Conservation (phyloP, 495 filamentous ascomycete genomes). For the Aspergillus ellipticus region DNA sequence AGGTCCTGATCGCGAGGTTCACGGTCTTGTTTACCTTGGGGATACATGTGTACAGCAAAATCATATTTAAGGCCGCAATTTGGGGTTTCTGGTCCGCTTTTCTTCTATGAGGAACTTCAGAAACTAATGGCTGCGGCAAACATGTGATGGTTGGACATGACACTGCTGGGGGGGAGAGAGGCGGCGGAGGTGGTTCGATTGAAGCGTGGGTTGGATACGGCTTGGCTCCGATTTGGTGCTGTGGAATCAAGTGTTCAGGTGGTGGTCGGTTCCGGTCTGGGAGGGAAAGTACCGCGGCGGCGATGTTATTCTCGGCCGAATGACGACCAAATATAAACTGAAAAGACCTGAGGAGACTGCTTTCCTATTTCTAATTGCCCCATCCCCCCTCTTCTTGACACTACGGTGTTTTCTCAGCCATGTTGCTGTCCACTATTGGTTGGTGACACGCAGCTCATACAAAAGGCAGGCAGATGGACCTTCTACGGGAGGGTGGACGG, state of each 20-base stretch:
- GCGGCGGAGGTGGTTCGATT: background rate
- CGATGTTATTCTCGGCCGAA: conserved; percentile 30
- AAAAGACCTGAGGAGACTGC: conserved; percentile 58
- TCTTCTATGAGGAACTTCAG: conserved; percentile 40
- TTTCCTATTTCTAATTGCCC: background rate
- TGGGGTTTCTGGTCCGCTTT: conserved; percentile 47
- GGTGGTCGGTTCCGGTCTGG: conserved; percentile 9
- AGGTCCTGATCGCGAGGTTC: conserved; percentile 21
- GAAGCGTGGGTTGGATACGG: conserved; percentile 4
- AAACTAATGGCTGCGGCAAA: conserved; percentile 49
- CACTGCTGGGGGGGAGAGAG: conserved; percentile 8
- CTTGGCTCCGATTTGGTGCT: conserved; percentile 8
- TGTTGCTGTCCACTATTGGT: too few species aligned
- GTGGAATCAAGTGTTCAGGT: conserved; percentile 18
- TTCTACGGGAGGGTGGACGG: background rate
- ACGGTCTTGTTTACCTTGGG: conserved; percentile 17
- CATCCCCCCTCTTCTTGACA: background rate
- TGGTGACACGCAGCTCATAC: too few species aligned
- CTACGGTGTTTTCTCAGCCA: too few species aligned
- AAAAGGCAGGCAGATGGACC: background rate
- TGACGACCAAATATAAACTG: conserved; percentile 52
- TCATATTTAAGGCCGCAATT: conserved; percentile 26
- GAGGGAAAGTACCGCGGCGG: conserved; percentile 32
- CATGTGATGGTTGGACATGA: conserved; percentile 12
- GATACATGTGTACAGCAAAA: conserved; percentile 26